Conservation (phyloP, 495 filamentous ascomycete species). For the Penicillium lagena region DNA sequence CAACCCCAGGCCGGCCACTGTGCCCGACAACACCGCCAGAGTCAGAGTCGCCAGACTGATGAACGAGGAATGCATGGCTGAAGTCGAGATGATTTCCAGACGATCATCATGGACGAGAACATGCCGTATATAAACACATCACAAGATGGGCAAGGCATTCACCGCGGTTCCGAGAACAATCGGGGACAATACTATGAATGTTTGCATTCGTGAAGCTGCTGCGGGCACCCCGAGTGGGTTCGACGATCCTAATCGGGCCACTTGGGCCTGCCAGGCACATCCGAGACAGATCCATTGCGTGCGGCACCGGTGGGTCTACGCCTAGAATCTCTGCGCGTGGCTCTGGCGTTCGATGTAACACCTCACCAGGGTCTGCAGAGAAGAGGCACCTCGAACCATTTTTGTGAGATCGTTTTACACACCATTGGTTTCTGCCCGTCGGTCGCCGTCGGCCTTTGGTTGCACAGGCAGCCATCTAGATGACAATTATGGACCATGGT, state of each 20-base stretch:
- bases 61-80: slow-evolving; percentile 5
- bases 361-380: no score
- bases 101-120: not conserved
- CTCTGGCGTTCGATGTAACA: no score
- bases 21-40: slow-evolving; percentile 8
- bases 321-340: no score
- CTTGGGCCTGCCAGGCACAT: not conserved
- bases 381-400: no score
- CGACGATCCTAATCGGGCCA: not conserved
- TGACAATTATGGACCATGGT: no score
- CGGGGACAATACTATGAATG: slow-evolving; percentile 7
- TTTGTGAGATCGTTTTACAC: no score
- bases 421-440: no score
- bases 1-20: slow-evolving; percentile 5
- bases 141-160: not conserved
- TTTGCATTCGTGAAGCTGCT: slow-evolving; percentile 11
- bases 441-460: no score
- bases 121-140: not conserved
- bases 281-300: slow-evolving; percentile 11
- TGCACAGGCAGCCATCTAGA: no score
- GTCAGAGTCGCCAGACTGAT: not conserved
- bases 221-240: slow-evolving; percentile 5
- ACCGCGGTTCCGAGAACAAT: slow-evolving; percentile 9
- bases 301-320: not conserved
- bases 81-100: not conserved